Evolutionary conservation across 495 filamentous ascomycete genomes (phyloP), one percentile per base, ranked within the genome.

Genomic region (Recurvomyces mirabilis): DNA sequence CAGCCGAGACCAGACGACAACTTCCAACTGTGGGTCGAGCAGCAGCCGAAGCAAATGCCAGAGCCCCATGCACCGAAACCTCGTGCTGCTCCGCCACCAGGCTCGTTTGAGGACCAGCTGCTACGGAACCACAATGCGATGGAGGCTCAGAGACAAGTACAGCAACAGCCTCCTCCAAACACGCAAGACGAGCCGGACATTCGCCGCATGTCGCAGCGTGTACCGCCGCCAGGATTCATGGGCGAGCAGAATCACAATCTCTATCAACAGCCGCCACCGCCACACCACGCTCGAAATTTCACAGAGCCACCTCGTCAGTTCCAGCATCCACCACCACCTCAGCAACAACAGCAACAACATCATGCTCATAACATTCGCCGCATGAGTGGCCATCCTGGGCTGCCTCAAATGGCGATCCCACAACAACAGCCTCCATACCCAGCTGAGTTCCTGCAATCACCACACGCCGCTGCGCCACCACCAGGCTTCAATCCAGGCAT

Each of bases 21-120:
- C 36, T 45, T 60, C 36, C 41, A 43, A 12, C 41, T 54, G 1
- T 60, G 58, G 52, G 55, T 55, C 29, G 60, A 61, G 18, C n/a
- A n/a, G n/a, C 49, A 50, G 14, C 46, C 52, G 13, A 29, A 42
- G 7, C 56, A 56, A 14, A 12, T 51, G 39, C 53, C 46, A 29
- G 59, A 57, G 34, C 38, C 44, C 3, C 50, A 56, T 28, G 51
- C 42, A 37, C 55, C 55, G 2, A 59, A 60, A 30, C 46, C 45
- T n/a, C 55, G 55, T 3, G 48, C 32, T 25, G 37, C 43, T 10
- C 56, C 57, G 6, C 59, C 57, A 11, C 48, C 52, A 4, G 49
- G 49, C 0, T 32, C 45, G 15, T 55, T 52, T 28, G 49, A 52
- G 15, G 53, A 55, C 25, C 53, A 55, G 19, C 30, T 49, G 2